Evolutionary conservation across 306 rosid species (phyloP).

Genomic region (Argentina anserina): DNA sequence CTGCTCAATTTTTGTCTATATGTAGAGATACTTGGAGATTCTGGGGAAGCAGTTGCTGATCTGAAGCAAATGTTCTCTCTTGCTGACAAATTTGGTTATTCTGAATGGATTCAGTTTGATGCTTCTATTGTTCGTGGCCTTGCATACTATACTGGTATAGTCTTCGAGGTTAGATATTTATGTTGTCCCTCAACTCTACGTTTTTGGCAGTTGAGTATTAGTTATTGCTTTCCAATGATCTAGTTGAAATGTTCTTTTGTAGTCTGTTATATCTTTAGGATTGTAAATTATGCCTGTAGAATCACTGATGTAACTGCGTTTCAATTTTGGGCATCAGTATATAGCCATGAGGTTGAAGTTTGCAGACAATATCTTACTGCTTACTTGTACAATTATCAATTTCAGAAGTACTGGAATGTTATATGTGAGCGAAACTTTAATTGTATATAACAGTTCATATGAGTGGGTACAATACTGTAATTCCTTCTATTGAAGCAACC

Average conservation of each 20-base stretch:
- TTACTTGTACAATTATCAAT: neutral
- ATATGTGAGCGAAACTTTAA: neutral
- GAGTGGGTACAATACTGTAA: neutral
- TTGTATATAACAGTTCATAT: neutral
- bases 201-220: constrained; percentile 11
- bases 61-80: constrained; percentile 77
- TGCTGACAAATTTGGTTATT: constrained; percentile 89
- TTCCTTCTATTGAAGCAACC: neutral
- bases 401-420: neutral
- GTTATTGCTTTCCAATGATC: constrained; percentile 3
- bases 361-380: neutral
- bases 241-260: neutral
- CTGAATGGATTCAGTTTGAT: constrained; percentile 92
- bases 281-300: neutral
- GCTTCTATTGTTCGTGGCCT: constrained; percentile 97
- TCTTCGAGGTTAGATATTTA: constrained; percentile 72
- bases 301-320: neutral
- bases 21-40: constrained; percentile 66
- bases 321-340: neutral
- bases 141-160: constrained; percentile 93
- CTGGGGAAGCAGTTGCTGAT: constrained; percentile 82
- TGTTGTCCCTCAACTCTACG: neutral
- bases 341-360: neutral
- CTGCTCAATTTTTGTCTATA: constrained; percentile 19
- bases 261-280: neutral